Percentiles rank a stretch among this genome's conserved stretches.
These are phyloP conservation scores for Aphanomyces stellatus DNA, from an alignment of 352 stramenopile species.

Conservation along the genomic window DNA sequence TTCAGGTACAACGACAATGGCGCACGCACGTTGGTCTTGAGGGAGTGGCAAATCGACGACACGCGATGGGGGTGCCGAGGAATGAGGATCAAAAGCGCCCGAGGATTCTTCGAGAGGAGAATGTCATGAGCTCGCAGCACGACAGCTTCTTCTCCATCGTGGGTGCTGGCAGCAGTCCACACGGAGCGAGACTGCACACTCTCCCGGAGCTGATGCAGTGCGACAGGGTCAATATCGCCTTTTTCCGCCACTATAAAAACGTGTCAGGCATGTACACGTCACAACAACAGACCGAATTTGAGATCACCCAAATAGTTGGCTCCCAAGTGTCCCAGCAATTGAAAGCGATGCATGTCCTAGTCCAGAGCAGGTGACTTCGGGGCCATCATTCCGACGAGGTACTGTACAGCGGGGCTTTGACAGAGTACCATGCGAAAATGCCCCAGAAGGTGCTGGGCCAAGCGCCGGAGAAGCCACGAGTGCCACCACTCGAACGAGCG, in stretches of 20 bases:
- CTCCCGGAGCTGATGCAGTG: slow-evolving; percentile 10
- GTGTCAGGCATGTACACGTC: background rate
- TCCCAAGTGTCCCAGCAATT: slow-evolving; percentile 30
- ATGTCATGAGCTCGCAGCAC: slow-evolving; percentile 34
- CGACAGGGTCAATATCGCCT: background rate
- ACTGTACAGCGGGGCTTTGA: slow-evolving; percentile 39
- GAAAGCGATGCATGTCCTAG: slow-evolving; percentile 43
- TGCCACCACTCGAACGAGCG: slow-evolving; percentile 44
- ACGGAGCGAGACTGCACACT: slow-evolving; percentile 25
- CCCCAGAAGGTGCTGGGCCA: slow-evolving; percentile 21
- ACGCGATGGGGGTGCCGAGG: slow-evolving; percentile 48
- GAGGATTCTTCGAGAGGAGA: slow-evolving; percentile 10
- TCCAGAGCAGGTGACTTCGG: background rate
- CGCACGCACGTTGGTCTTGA: too few relatives aligned
- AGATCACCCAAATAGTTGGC: slow-evolving; percentile 38
- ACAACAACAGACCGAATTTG: slow-evolving; percentile 52
- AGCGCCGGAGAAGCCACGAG: slow-evolving; percentile 25
- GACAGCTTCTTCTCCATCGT: slow-evolving; percentile 51
- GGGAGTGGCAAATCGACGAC: slow-evolving; percentile 29
- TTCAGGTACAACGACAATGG: background rate
- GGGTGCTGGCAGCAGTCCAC: slow-evolving; percentile 59
- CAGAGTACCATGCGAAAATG: slow-evolving; percentile 51
- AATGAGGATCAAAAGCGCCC: slow-evolving; percentile 42
- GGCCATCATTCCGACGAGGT: background rate
- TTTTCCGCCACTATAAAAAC: slow-evolving; percentile 19